Evolutionary conservation across 2,329 filamentous ascomycete genomes (phyloP).

Genomic region (Fusarium caatingaense): DNA sequence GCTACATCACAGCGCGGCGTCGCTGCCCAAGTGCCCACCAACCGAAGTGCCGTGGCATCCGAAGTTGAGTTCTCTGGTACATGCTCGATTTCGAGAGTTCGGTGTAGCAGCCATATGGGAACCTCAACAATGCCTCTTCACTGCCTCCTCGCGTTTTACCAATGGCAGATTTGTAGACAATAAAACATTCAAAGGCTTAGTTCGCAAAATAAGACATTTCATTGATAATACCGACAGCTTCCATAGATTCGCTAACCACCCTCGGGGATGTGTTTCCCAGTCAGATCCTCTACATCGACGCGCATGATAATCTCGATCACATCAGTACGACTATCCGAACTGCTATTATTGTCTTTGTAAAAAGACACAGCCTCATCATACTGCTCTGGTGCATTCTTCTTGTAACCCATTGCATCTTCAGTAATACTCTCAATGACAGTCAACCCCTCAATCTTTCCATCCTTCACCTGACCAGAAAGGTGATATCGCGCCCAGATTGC

Average conservation of each 20-base stretch:
- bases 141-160: no score
- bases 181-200: no score
- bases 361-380: background rate
- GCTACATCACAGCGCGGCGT: no score
- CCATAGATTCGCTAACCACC: rapidly evolving
- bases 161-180: no score
- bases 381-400: background rate
- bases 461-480: background rate
- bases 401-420: background rate
- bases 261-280: background rate
- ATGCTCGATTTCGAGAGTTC: background rate
- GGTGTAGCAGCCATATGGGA: background rate
- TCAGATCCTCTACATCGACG: background rate
- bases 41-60: background rate
- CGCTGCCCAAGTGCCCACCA: background rate
- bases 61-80: background rate
- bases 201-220: no score
- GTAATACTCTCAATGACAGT: background rate
- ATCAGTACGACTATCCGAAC: background rate
- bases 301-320: background rate
- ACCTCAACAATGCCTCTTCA: background rate
- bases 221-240: background rate
- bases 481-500: slow-evolving; percentile 7
- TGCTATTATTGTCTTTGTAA: background rate
- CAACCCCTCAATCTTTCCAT: background rate